phyloP scores from a whole-genome alignment of 768 basidiomycete genomes.

The Termitomyces sp. region DNA sequence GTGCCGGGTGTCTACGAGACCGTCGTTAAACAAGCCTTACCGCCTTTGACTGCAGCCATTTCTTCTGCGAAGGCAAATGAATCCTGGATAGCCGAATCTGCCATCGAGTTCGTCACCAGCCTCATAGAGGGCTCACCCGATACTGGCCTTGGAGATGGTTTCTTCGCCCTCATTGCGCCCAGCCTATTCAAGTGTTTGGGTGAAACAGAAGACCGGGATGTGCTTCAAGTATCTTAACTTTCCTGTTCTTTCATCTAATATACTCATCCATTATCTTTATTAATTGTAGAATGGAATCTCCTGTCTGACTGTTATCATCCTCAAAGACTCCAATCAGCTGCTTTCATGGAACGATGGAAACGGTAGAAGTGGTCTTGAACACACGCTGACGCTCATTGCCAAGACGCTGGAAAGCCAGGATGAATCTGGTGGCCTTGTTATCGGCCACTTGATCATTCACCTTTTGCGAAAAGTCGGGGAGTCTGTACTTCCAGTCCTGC shows the following conservation, averaged over 20 bases:
- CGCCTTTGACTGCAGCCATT: constrained; percentile 66
- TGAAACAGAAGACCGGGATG: constrained; percentile 81
- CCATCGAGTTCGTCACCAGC: constrained; percentile 76
- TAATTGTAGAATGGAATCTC: constrained; percentile 70
- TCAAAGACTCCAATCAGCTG: constrained; percentile 84
- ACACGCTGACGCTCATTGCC: constrained; percentile 72
- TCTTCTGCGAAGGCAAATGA: constrained; percentile 53
- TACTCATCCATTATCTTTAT: neutral
- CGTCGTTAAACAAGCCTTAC: constrained; percentile 71
- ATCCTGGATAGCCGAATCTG: constrained; percentile 74
- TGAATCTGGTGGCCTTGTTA: constrained; percentile 89
- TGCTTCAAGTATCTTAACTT: constrained; percentile 57
- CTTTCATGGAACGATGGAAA: constrained; percentile 67
- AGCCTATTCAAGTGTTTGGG: constrained; percentile 67
- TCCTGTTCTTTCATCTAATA: neutral
- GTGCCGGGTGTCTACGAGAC: constrained; percentile 62
- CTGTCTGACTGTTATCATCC: constrained; percentile 78
- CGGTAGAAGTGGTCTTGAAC: constrained; percentile 73
- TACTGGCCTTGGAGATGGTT: constrained; percentile 70
- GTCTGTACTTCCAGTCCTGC: constrained; percentile 78
- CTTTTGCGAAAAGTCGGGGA: constrained; percentile 81
- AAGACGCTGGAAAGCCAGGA: constrained; percentile 74
- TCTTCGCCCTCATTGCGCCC: constrained; percentile 74
- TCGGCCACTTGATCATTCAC: constrained; percentile 95
- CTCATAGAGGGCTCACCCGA: constrained; percentile 64